A percentile compares a stretch with the other conserved stretches of the same genome.
Evolutionary conservation across 495 filamentous ascomycete genomes (phyloP).

Genomic region (Parachaetomium inaequale): DNA sequence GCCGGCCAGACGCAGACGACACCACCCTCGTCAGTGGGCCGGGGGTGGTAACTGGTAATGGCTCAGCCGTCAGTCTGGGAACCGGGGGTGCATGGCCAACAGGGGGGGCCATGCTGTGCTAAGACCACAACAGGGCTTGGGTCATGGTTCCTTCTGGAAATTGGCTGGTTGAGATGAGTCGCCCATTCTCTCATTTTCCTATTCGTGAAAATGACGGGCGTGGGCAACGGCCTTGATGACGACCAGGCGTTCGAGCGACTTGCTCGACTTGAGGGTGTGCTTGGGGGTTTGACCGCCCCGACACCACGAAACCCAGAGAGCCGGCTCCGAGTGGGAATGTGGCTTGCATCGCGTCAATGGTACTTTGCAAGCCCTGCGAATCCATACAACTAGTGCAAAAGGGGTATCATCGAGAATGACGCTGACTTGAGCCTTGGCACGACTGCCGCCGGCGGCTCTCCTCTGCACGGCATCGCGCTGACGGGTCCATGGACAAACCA

Average conservation of each 20-base stretch:
- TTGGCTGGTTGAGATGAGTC: slow-evolving; percentile 25
- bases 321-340: slow-evolving; percentile 28
- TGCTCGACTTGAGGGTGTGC: not conserved
- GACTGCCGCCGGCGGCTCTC: not conserved
- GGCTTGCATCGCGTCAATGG: slow-evolving; percentile 17
- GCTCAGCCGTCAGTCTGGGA: slow-evolving; percentile 10
- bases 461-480: not conserved
- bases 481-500: too few relatives aligned
- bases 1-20: not conserved
- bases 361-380: slow-evolving; percentile 27
- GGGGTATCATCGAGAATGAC: slow-evolving; percentile 19
- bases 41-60: too few relatives aligned
- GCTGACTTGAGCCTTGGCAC: not conserved
- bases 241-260: not conserved
- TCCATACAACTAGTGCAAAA: slow-evolving; percentile 25
- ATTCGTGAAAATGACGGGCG: slow-evolving; percentile 4
- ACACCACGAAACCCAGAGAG: slow-evolving; percentile 16
- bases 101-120: slow-evolving; percentile 26
- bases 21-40: slow-evolving; percentile 6
- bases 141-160: slow-evolving; percentile 21
- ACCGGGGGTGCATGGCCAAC: slow-evolving; percentile 26
- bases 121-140: slow-evolving; percentile 26
- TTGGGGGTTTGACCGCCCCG: not conserved
- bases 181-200: slow-evolving; percentile 1
- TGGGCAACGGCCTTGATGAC: slow-evolving; percentile 17